Evolutionary conservation across 2,329 filamentous ascomycete genomes (phyloP), one percentile per base, ranked within the genome.

Genomic region (Phoma sp.): DNA sequence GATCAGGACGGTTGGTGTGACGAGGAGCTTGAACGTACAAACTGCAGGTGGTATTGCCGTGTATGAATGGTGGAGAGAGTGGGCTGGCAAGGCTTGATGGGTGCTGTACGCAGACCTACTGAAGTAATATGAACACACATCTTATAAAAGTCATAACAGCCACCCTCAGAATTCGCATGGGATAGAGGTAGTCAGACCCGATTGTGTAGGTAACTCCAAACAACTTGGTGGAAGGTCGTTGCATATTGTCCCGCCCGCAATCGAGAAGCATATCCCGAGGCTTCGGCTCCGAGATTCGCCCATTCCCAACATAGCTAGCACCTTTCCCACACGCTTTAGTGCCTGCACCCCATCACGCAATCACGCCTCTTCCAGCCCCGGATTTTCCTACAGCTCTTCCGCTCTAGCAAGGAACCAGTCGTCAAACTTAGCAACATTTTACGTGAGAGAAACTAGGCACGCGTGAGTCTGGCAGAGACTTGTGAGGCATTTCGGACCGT

Each of bases 21-120:
- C 81, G 26, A 74, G 81, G 60, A 83, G 80, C 64, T 68, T 84
- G 70, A 84, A 84, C 67, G 81, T 84, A 56, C 81, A 84, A 70
- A 83, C 81, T 20, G 81, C 81, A 11, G 80, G 78, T 12, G 80
- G 76, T 0, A 78, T 82, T 49, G 80, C 81, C 37, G 61, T 83
- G 30, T 83, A 77, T 65, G 81, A 84, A 65, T 83, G 78, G 71
- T 76, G 74, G 66, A 76, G 80, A 58, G 77, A 80, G 61, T 75
- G 73, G 72, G 62, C 62, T 18, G 42, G 56, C 5, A 57, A 59
- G 42, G 18, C n/a, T 7, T 55, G 34, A 54, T 33, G 10, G 30
- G n/a, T n/a, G n/a, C n/a, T n/a, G n/a, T n/a, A n/a, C n/a, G n/a
- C n/a, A n/a, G n/a, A n/a, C n/a, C n/a, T n/a, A n/a, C n/a, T n/a